Conservation (phyloP, 352 stramenopile genomes). For the Phytopythium litorale region DNA sequence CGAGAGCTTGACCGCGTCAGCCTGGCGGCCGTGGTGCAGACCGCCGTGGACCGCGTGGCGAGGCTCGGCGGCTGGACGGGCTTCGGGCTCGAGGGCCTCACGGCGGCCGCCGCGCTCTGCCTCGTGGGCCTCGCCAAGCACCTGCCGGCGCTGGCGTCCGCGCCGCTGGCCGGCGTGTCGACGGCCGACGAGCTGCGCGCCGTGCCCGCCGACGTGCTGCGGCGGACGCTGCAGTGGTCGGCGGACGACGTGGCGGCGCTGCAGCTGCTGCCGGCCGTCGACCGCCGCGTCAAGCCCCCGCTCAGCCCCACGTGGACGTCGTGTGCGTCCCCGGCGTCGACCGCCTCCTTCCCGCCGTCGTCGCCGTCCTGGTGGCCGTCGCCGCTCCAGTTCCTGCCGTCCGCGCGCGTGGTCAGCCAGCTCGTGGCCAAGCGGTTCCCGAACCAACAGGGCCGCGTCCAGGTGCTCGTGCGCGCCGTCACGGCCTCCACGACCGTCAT, state of each 20-base stretch:
- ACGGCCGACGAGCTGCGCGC: conserved; percentile 29
- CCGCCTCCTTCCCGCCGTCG: background rate
- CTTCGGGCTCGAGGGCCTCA: conserved; percentile 73
- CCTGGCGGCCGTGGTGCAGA: conserved; percentile 38
- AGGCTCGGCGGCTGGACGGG: conserved; percentile 48
- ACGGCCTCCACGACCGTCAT: conserved; percentile 50
- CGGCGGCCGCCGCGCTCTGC: conserved; percentile 40
- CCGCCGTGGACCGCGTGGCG: conserved; percentile 17
- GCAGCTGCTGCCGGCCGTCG: conserved; percentile 8
- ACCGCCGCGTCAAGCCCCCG: conserved; percentile 31
- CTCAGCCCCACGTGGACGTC: conserved; percentile 24
- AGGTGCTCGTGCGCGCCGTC: conserved; percentile 46
- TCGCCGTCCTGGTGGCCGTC: background rate
- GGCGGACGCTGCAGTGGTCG: conserved; percentile 47
- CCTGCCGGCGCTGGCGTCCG: conserved; percentile 6
- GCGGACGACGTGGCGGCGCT: conserved; percentile 55
- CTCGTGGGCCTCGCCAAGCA: conserved; percentile 63
- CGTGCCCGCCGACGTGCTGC: conserved; percentile 26
- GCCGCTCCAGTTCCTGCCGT: conserved; percentile 34
- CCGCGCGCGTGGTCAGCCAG: conserved; percentile 40
- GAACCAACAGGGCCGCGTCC: conserved; percentile 66
- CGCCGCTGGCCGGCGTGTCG: conserved; percentile 20
- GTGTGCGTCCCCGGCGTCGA: background rate
- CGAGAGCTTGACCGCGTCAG: conserved; percentile 31
- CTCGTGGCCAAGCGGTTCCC: conserved; percentile 58